A percentile compares a stretch with the other conserved stretches of the same genome.
These are phyloP conservation scores for Aspergillus costaricaensis DNA, from an alignment of 2,329 filamentous ascomycete species.

Conservation along the genomic window DNA sequence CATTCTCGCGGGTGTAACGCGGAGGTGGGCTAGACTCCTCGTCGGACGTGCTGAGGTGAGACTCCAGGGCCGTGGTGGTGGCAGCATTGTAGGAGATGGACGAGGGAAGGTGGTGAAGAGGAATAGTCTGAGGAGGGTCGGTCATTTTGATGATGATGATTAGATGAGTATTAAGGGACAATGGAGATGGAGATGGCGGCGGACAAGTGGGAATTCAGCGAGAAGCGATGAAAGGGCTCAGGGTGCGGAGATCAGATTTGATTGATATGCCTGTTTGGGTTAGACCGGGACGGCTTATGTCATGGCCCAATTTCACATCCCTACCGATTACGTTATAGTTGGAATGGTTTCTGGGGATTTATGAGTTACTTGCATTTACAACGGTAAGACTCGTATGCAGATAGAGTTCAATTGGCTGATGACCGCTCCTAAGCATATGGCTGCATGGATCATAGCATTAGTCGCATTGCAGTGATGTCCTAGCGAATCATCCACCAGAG, in stretches of 20 bases:
- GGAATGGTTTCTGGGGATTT: too few relatives aligned
- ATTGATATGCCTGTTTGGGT: neutral
- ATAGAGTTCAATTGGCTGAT: too few relatives aligned
- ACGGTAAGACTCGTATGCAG: too few relatives aligned
- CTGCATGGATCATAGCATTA: too few relatives aligned
- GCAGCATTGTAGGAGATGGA: conserved; percentile 34
- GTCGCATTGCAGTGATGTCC: too few relatives aligned
- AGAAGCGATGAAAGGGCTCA: neutral
- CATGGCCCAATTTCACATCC: neutral
- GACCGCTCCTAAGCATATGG: too few relatives aligned
- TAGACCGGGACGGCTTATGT: neutral
- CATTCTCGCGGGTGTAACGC: conserved; percentile 64
- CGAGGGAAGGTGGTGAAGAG: conserved; percentile 13
- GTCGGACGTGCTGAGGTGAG: conserved; percentile 35
- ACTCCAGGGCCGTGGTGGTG: conserved; percentile 47
- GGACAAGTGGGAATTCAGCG: neutral
- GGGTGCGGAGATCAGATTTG: neutral
- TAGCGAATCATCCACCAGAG: too few relatives aligned
- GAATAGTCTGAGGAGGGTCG: neutral
- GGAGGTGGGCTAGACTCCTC: conserved; percentile 54
- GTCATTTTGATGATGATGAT: neutral
- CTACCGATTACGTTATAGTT: too few relatives aligned
- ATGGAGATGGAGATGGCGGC: neutral
- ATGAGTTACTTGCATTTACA: too few relatives aligned
- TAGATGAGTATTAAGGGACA: neutral